These are phyloP conservation scores for Verticillium nonalfalfae DNA, from an alignment of 2,329 filamentous ascomycete genomes.

Conservation along the genomic window DNA sequence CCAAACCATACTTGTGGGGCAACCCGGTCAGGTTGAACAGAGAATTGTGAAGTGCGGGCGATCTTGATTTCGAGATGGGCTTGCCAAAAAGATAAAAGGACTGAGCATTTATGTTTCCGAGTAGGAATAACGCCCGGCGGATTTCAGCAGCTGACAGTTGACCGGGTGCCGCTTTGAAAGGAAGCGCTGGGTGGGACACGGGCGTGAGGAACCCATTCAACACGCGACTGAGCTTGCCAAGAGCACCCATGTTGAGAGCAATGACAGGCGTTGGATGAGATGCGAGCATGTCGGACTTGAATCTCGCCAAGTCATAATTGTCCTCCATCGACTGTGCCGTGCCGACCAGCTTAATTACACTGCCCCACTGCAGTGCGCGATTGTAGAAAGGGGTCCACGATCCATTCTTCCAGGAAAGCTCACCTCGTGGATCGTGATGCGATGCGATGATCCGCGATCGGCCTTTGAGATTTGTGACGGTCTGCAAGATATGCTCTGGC, in stretches of 20 bases:
- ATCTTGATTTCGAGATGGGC: constrained; percentile 76
- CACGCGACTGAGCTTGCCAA: constrained; percentile 83
- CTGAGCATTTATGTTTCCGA: constrained; percentile 70
- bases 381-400: constrained; percentile 91
- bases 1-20: constrained; percentile 71
- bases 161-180: constrained; percentile 88
- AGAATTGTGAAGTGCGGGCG: constrained; percentile 83
- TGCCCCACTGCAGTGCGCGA: constrained; percentile 79
- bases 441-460: constrained; percentile 85
- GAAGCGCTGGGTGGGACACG: constrained; percentile 82
- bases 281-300: constrained; percentile 68
- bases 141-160: constrained; percentile 91
- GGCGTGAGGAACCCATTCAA: constrained; percentile 92
- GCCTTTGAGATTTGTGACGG: constrained; percentile 60
- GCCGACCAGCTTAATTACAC: constrained; percentile 92
- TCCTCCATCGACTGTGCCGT: constrained; percentile 70
- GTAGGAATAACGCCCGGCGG: constrained; percentile 65
- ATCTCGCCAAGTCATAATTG: constrained; percentile 78
- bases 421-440: constrained; percentile 79
- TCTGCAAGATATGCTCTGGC: constrained; percentile 66
- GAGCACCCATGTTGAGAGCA: constrained; percentile 88
- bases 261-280: constrained; percentile 81
- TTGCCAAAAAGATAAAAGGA: constrained; percentile 85
- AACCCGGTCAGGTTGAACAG: constrained; percentile 73
- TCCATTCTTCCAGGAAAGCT: constrained; percentile 84